phyloP scores from a whole-genome alignment of 2,329 filamentous ascomycete genomes.

The Colletotrichum sublineola region DNA sequence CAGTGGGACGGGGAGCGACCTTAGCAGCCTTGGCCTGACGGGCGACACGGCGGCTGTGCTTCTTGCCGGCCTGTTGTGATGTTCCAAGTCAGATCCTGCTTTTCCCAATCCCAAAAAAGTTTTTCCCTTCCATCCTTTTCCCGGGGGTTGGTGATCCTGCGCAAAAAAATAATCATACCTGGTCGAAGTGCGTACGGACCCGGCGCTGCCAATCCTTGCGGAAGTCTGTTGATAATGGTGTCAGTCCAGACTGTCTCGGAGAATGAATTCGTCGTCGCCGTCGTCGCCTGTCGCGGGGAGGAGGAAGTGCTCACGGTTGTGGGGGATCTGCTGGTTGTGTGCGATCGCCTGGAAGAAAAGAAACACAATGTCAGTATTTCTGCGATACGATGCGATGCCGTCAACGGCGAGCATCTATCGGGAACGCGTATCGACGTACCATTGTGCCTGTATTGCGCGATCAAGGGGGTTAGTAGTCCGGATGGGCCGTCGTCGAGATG shows the following conservation, averaged over 20 bases:
- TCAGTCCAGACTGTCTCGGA: conserved; percentile 53
- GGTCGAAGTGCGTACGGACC: conserved; percentile 99
- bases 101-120: conserved; percentile 36
- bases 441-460: conserved; percentile 65
- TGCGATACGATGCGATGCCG: conserved; percentile 14
- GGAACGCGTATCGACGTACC: conserved; percentile 53
- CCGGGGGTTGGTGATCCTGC: conserved; percentile 19
- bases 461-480: conserved; percentile 55
- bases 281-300: conserved; percentile 44
- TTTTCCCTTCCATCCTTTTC: conserved; percentile 32
- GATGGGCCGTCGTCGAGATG: conserved; percentile 41
- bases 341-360: conserved; percentile 78
- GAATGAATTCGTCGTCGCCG: conserved; percentile 43
- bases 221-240: conserved; percentile 76
- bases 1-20: conserved; percentile 95
- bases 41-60: conserved; percentile 90
- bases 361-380: conserved; percentile 36
- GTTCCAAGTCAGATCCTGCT: conserved; percentile 44
- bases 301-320: conserved; percentile 80
- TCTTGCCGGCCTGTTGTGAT: conserved; percentile 84
- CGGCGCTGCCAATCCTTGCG: conserved; percentile 99
- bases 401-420: conserved; percentile 15
- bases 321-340: conserved; percentile 98
- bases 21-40: conserved; percentile 95
- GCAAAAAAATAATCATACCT: conserved; percentile 73